phyloP scores from a whole-genome alignment of 257 asterid species.

The Catharanthus roseus region DNA sequence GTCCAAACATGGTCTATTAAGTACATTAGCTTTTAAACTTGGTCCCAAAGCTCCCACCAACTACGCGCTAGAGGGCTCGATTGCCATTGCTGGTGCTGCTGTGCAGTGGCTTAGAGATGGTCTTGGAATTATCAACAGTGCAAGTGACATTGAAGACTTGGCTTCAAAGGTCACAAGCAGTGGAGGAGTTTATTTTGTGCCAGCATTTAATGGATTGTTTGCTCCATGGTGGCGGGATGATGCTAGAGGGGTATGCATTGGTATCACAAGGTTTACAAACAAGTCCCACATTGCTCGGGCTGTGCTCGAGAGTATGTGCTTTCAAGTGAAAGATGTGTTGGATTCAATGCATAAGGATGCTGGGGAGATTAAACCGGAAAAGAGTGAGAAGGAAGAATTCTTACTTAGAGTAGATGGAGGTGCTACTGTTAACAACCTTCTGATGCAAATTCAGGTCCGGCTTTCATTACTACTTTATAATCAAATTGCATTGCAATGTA shows the following conservation, averaged over 20 bases:
- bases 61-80: constrained; percentile 93
- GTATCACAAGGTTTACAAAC: constrained; percentile 87
- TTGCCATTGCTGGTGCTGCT: constrained; percentile 97
- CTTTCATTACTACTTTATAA: not conserved
- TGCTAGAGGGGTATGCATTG: constrained; percentile 85
- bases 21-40: constrained; percentile 78
- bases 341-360: constrained; percentile 96
- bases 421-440: constrained; percentile 75
- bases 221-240: constrained; percentile 99
- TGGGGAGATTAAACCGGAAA: constrained; percentile 49
- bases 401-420: constrained; percentile 95
- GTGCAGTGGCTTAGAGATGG: constrained; percentile 97
- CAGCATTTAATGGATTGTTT: constrained; percentile 89
- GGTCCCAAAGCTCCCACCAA: constrained; percentile 80
- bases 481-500: not conserved
- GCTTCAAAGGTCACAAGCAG: constrained; percentile 63
- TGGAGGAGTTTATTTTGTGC: constrained; percentile 93
- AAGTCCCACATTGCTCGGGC: constrained; percentile 93
- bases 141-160: constrained; percentile 84
- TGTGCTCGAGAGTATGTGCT: constrained; percentile 97
- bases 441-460: constrained; percentile 92
- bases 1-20: constrained; percentile 71
- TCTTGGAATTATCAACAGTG: constrained; percentile 72
- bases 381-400: constrained; percentile 51
- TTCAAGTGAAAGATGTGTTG: constrained; percentile 88